Base-by-base conservation (phyloP, 345 rosid species). In the Carallia brachiata region DNA sequence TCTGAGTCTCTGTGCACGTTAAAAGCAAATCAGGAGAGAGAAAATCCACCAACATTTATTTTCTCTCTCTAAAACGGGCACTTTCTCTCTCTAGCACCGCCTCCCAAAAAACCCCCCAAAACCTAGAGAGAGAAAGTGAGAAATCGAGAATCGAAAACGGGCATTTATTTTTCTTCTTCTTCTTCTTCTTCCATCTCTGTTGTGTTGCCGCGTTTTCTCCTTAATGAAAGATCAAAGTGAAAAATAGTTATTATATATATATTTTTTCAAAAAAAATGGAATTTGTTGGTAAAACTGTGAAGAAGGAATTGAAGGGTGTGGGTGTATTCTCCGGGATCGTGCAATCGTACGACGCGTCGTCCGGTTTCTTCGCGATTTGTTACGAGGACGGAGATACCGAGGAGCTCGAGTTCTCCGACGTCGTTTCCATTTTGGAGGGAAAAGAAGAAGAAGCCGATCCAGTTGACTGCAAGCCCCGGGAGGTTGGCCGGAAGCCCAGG, bases 331-430 rank as follows among this genome's bases (percentile, higher is more conserved):
- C 85, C 0, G 96, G 92, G 5, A 74, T 79, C 31, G 86, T 88
- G 18, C 79, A 81, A 73, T 89, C 97, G 31, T 85, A 76, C 79
- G 86, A 89, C 83, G 68, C 75, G 28, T 77, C 81, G 2, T 73
- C 89, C 40, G 87, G 87, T n/a, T 78, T 80, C 40, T 85, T 82
- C 74, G 75, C 77, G 84, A 83, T 89, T 87, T 78, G 77, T 44
- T 89, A 86, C 74, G 87, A 79, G 69, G 90, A 80, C 71, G 97
- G 93, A 2, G 69, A 77, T 79, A 75, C 84, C 52, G 96, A 93
- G 88, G 83, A 85, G 78, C 79, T 88, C 53, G 81, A 69, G 30
- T 70, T 83, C 67, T 62, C 68, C 7, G 85, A 84, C 67, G 87
- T 89, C 1, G 76, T 78, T 64, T 75, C 83, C 44, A 75, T 82